Evolutionary conservation across 192 early-diverging fungal genomes (phyloP), one percentile per base, ranked within the genome.

Genomic region (Powellomyces hirtus): DNA sequence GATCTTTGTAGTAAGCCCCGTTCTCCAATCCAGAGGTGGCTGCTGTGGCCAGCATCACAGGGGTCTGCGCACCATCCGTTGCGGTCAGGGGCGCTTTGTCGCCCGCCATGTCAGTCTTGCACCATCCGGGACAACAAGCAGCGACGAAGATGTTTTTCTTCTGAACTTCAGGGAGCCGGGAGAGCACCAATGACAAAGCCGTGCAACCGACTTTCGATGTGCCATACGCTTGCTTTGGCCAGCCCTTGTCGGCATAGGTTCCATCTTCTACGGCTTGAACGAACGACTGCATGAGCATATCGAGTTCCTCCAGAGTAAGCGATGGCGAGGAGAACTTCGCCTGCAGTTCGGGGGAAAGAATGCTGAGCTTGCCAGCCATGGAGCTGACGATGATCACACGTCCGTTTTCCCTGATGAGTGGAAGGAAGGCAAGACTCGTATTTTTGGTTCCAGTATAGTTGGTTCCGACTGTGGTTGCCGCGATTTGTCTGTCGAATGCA

Each of bases 91-190:
- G 31, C n/a, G 65, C 65, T 4, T 14, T 58, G 8, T 29, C 31
- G 11, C 65, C 65, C 4, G 34, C 65, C 65, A 67, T 57, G 38
- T 67, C 38, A 11, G 65, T 67, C 65, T 29, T 53, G 10, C 24
- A 24, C 65, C 65, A 67, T 5, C 65, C 65, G 7, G 65, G 65
- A 33, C 63, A 65, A 44, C 63, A 65, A 10, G 63, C 42, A 16
- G 63, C 63, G 18, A 65, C 63, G 2, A 65, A 65, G 10, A 65
- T 29, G 50, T 52, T 33, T 34, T 52, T 49, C 20, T 16, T 27
- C n/a, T 22, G 6, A 0, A 65, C 49, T 22, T 65, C 63, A 18
- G 63, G 45, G 14, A 18, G 45, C 63, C 63, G 13, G 14, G 45
- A 13, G 27, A 65, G 34, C 27, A 52, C 63, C 26, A 55, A 34